These are phyloP conservation scores for Pontederia crassipes DNA, from an alignment of 176 grass and related monocot genomes.

Conservation along the genomic window DNA sequence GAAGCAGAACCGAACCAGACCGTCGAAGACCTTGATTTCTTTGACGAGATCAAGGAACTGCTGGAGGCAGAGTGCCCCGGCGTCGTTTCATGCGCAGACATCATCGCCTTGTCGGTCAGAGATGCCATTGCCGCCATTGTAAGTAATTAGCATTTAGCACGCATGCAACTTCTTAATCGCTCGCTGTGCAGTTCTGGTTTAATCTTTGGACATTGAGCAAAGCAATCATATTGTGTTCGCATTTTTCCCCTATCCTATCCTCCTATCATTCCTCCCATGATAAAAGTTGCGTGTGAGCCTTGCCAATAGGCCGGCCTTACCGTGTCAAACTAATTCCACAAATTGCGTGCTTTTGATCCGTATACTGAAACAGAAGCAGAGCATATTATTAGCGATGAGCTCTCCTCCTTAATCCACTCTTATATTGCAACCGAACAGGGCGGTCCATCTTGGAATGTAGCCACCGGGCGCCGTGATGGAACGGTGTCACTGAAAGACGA, in stretches of 20 bases:
- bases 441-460: slow-evolving; percentile 20
- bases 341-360: too few species aligned
- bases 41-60: slow-evolving; percentile 13
- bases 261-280: too few species aligned
- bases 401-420: background rate
- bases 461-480: slow-evolving; percentile 18
- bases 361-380: too few species aligned
- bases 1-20: slow-evolving; percentile 13
- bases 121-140: slow-evolving; percentile 9
- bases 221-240: background rate
- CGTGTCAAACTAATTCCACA: too few species aligned
- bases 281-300: too few species aligned
- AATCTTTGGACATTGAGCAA: background rate
- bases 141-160: background rate
- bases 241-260: too few species aligned
- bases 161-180: background rate
- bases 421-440: slow-evolving; percentile 2
- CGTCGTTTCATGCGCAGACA: slow-evolving; percentile 22
- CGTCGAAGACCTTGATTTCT: slow-evolving; percentile 10
- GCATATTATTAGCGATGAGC: background rate
- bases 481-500: slow-evolving; percentile 3
- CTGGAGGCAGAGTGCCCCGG: slow-evolving; percentile 19
- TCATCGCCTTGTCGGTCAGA: slow-evolving; percentile 8
- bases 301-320: too few species aligned
- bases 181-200: background rate